Conservation (phyloP, 371 early-diverging fungal genomes). For the Mucor indicus region DNA sequence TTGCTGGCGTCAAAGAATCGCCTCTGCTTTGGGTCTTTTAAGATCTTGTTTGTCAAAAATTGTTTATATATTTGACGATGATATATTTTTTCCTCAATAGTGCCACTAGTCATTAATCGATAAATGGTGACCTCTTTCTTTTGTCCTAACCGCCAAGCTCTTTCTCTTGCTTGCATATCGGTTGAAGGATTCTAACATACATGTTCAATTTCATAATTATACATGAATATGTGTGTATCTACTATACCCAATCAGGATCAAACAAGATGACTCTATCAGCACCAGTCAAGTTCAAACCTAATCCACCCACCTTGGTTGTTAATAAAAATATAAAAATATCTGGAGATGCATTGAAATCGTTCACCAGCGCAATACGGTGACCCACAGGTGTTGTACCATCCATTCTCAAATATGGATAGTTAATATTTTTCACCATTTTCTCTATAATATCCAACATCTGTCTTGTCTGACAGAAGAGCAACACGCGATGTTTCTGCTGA, state of each 20-base stretch:
- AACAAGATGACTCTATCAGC: slow-evolving; percentile 95
- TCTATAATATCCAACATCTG: slow-evolving; percentile 97
- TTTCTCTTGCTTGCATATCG: slow-evolving; percentile 95
- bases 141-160: slow-evolving; percentile 97
- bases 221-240: not conserved
- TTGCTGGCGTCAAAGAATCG: slow-evolving; percentile 84
- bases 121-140: slow-evolving; percentile 90
- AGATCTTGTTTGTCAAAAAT: slow-evolving; percentile 92
- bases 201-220: not conserved
- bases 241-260: slow-evolving; percentile 94
- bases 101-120: slow-evolving; percentile 94
- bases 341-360: slow-evolving; percentile 78
- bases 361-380: slow-evolving; percentile 78
- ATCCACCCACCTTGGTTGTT: slow-evolving; percentile 96
- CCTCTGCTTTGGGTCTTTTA: slow-evolving; percentile 88
- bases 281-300: slow-evolving; percentile 95
- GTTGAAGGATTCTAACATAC: slow-evolving; percentile 85
- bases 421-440: slow-evolving; percentile 44
- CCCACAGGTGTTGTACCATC: slow-evolving; percentile 93
- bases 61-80: slow-evolving; percentile 98
- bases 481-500: slow-evolving; percentile 78
- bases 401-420: slow-evolving; percentile 82
- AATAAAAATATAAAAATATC: slow-evolving; percentile 86
- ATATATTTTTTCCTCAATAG: slow-evolving; percentile 98
- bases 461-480: slow-evolving; percentile 95